A percentile compares a stretch with the other conserved stretches of the same genome.
Conservation (phyloP, 305 asterid genomes). For the Ilex paraguariensis region DNA sequence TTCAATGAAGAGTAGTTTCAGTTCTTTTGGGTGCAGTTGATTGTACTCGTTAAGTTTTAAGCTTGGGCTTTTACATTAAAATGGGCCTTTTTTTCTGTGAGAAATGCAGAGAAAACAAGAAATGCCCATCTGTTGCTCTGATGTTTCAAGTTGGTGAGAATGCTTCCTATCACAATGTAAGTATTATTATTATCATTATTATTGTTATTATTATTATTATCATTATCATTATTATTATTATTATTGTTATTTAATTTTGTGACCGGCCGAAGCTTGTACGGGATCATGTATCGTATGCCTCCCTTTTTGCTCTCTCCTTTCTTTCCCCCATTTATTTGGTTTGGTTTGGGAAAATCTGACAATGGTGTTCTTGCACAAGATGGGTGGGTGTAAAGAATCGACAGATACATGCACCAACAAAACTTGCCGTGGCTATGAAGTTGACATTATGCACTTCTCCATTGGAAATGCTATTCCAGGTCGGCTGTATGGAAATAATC, state of each 20-base stretch:
- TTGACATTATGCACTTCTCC: conserved; percentile 73
- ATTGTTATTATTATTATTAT: no score
- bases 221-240: no score
- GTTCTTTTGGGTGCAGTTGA: no score
- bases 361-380: conserved; percentile 26
- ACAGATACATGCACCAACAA: conserved; percentile 51
- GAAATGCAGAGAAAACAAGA: conserved; percentile 36
- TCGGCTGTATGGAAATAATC: conserved; percentile 55
- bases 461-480: conserved; percentile 65
- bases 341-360: conserved; percentile 12
- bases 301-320: conserved; percentile 4
- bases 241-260: no score
- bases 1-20: no score
- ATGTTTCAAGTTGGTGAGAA: conserved; percentile 68
- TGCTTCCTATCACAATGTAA: conserved; percentile 58
- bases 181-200: neutral
- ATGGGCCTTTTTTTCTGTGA: no score
- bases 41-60: no score
- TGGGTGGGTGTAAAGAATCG: conserved; percentile 62
- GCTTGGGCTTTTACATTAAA: no score
- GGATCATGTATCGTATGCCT: neutral
- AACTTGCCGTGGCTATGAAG: conserved; percentile 62
- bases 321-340: conserved; percentile 2
- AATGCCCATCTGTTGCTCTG: conserved; percentile 51
- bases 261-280: no score